Evolutionary conservation across 106 monocot species (phyloP).

Genomic region (Vanilla planifolia): DNA sequence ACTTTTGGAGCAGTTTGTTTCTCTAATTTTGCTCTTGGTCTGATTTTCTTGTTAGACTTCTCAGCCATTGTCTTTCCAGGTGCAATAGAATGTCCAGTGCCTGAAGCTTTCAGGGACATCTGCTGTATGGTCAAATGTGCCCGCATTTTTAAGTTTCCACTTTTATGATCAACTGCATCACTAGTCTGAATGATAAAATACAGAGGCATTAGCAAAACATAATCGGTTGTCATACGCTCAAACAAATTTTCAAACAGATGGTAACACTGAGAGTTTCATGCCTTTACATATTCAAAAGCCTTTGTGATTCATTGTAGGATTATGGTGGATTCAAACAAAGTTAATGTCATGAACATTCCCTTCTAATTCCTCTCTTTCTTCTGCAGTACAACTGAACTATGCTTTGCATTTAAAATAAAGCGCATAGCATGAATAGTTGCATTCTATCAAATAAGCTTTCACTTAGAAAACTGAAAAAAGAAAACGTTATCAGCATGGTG

Average conservation of each 20-base stretch:
- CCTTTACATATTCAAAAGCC: background rate
- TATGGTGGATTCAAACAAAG: background rate
- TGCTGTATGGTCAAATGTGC: slow-evolving; percentile 7
- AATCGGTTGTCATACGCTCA: background rate
- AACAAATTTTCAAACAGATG: background rate
- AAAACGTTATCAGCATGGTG: no score
- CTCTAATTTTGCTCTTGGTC: slow-evolving; percentile 8
- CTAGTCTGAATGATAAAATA: slow-evolving; percentile 20
- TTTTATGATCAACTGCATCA: slow-evolving; percentile 28
- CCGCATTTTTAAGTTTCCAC: slow-evolving; percentile 15
- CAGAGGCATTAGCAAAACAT: background rate
- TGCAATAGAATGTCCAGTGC: slow-evolving; percentile 15
- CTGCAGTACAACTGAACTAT: no score
- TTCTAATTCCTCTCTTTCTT: background rate
- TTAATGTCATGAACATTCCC: background rate
- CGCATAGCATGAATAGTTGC: no score
- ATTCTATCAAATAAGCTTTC: no score
- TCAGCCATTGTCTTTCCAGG: slow-evolving; percentile 14
- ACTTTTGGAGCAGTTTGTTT: slow-evolving; percentile 14
- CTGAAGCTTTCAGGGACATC: slow-evolving; percentile 14
- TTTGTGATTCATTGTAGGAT: background rate
- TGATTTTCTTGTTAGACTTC: slow-evolving; percentile 21
- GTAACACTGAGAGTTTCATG: background rate
- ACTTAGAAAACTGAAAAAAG: no score
- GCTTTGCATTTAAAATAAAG: no score